Evolutionary conservation across 495 filamentous ascomycete species (phyloP), one percentile per base, ranked within the genome.

Genomic region (Terfezia claveryi): DNA sequence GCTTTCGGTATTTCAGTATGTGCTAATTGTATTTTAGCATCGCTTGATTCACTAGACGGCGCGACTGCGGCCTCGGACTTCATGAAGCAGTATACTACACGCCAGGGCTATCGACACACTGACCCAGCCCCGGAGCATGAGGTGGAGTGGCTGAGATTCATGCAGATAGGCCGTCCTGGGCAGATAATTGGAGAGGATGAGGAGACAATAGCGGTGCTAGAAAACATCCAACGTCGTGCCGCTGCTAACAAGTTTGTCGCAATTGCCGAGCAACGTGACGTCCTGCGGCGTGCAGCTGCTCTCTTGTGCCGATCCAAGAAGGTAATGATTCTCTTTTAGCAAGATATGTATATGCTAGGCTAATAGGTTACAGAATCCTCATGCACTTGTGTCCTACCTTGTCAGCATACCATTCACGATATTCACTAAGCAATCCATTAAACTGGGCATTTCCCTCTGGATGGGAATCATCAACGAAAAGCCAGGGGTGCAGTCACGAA

Each of bases 401-500:
- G 91, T 99, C 54, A 75, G 76, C 50, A 85, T 96, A 58, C 92
- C 92, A 2, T 99, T 96, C 69, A 74, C 75, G 36, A 76, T 91
- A 23, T 96, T 99, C 66, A 88, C 82, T 5, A 94, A 92, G 67
- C 85, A 93, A 64, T 84, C 85, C 14, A 91, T 99, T 64, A 92
- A 94, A 61, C 78, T 94, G 9, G 92, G 92, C 16, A 81, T 96
- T 36, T 94, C 88, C 16, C 74, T 96, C 9, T 99, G 92, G 92
- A 76, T 94, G 49, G 87, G 88, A 32, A 82, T 95, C 8, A 95
- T 96, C 60, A 88, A 96, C 64, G 92, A 96, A 63, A 96, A 94
- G 62, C 87, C 89, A 14, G 74, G 73, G 50, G 78, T 93, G 69
- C 85, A 94, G 64, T 72, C 88, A 1, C 80, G 83, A 50, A 76